Conservation (phyloP, 495 filamentous ascomycete species). For the Xanthoparmelia taractica region DNA sequence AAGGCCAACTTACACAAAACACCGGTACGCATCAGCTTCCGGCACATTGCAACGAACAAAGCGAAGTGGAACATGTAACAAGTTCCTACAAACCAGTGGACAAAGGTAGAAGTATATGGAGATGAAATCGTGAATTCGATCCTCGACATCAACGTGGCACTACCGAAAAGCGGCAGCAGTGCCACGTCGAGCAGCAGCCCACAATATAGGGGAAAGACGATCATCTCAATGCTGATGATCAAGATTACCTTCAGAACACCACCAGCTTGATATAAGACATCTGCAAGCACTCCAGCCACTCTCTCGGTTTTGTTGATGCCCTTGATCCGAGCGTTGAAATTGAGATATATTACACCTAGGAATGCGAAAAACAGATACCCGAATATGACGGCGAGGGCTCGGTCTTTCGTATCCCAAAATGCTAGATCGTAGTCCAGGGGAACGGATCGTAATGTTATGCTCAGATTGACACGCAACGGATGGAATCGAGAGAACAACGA, state of each 20-base stretch:
- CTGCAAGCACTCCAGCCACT: slow-evolving; percentile 71
- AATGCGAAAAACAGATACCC: slow-evolving; percentile 72
- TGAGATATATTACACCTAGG: slow-evolving; percentile 70
- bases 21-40: slow-evolving; percentile 89
- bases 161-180: slow-evolving; percentile 77
- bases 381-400: slow-evolving; percentile 67
- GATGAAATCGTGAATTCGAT: slow-evolving; percentile 65
- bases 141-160: slow-evolving; percentile 65
- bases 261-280: slow-evolving; percentile 81
- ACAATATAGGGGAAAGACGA: slow-evolving; percentile 92
- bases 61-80: slow-evolving; percentile 99
- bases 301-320: slow-evolving; percentile 57
- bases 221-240: slow-evolving; percentile 99
- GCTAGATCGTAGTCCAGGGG: slow-evolving; percentile 55
- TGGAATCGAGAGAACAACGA: slow-evolving; percentile 18
- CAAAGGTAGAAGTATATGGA: slow-evolving; percentile 82
- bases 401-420: slow-evolving; percentile 69
- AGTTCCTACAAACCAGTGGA: slow-evolving; percentile 98
- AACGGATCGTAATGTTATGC: slow-evolving; percentile 31
- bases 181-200: slow-evolving; percentile 85
- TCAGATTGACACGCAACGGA: slow-evolving; percentile 37
- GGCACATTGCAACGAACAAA: slow-evolving; percentile 96
- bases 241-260: slow-evolving; percentile 96
- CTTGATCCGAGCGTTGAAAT: slow-evolving; percentile 56
- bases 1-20: slow-evolving; percentile 65